phyloP scores from a whole-genome alignment of 1,139 yeast genomes.

The Pichia sp. region DNA sequence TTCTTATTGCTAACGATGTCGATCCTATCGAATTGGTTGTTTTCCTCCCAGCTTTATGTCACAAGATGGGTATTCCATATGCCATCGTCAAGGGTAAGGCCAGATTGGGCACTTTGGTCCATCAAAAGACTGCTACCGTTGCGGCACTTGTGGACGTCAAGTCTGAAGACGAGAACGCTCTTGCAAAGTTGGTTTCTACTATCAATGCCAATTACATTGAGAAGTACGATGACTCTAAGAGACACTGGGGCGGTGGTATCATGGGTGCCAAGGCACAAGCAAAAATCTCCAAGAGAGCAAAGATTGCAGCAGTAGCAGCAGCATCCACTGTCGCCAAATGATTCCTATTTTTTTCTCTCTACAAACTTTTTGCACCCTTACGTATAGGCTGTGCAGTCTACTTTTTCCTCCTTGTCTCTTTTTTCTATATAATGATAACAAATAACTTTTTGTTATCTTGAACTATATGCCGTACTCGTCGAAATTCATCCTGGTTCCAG shows the following conservation, averaged over 20 bases:
- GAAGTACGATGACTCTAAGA: constrained; percentile 91
- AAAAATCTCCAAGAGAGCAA: constrained; percentile 50
- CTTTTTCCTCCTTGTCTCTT: neutral
- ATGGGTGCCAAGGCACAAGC: constrained; percentile 91
- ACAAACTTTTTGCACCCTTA: no score
- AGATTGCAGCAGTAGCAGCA: constrained; percentile 35
- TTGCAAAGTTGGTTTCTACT: constrained; percentile 87
- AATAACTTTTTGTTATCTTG: no score
- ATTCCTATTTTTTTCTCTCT: no score
- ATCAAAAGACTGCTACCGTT: constrained; percentile 94
- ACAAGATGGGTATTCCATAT: constrained; percentile 99
- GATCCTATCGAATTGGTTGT: constrained; percentile 97
- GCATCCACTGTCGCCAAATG: constrained; percentile 21
- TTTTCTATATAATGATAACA: constrained; percentile 3
- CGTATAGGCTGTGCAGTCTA: neutral
- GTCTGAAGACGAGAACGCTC: constrained; percentile 90
- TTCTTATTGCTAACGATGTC: constrained; percentile 95
- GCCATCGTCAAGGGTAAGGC: constrained; percentile 99
- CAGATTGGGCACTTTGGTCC: constrained; percentile 94
- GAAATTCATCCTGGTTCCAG: no score
- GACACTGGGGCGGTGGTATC: constrained; percentile 99
- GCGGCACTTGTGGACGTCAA: constrained; percentile 95
- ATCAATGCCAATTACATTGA: constrained; percentile 88
- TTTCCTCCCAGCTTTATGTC: constrained; percentile 96
- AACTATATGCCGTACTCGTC: no score